A percentile compares a stretch with the other conserved stretches of the same genome.
phyloP scores from a whole-genome alignment of 805 yeast species.

The Nakazawaea wyomingensis region DNA sequence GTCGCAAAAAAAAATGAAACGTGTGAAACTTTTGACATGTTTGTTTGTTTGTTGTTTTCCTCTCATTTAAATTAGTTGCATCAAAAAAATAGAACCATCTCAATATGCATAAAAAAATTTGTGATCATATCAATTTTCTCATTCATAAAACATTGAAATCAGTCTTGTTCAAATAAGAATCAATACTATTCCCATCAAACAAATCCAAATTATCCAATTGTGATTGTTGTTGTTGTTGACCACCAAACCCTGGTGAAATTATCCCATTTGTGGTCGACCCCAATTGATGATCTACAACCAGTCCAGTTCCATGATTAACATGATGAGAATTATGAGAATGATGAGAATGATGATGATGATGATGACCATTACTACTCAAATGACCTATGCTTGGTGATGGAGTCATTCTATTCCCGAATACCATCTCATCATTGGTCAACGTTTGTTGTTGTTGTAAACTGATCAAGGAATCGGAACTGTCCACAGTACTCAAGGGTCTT shows the following conservation, averaged over 20 bases:
- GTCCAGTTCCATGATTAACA: too few relatives aligned
- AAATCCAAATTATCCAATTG: slow-evolving; percentile 1
- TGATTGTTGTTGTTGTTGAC: too few relatives aligned
- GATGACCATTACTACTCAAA: not conserved
- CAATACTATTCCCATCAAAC: slow-evolving; percentile 9
- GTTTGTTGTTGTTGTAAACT: slow-evolving; percentile 12
- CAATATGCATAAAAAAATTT: not conserved
- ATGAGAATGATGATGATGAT: not conserved
- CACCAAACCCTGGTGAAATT: not conserved
- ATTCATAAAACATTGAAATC: not conserved
- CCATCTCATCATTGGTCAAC: slow-evolving; percentile 4
- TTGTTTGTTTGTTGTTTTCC: too few relatives aligned
- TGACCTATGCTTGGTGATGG: too few relatives aligned
- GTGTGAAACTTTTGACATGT: too few relatives aligned
- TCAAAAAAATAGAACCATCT: too few relatives aligned
- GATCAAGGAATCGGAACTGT: slow-evolving; percentile 11
- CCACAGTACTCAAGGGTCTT: slow-evolving; percentile 5
- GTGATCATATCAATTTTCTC: not conserved
- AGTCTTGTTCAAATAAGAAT: slow-evolving; percentile 5
- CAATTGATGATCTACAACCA: not conserved
- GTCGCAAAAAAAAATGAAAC: too few relatives aligned
- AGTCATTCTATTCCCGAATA: not conserved
- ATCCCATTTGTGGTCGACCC: not conserved
- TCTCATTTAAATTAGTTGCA: too few relatives aligned
- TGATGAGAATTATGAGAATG: too few relatives aligned